Base-by-base conservation (phyloP, 768 basidiomycete genomes). In the Psilocybe cyanescens region DNA sequence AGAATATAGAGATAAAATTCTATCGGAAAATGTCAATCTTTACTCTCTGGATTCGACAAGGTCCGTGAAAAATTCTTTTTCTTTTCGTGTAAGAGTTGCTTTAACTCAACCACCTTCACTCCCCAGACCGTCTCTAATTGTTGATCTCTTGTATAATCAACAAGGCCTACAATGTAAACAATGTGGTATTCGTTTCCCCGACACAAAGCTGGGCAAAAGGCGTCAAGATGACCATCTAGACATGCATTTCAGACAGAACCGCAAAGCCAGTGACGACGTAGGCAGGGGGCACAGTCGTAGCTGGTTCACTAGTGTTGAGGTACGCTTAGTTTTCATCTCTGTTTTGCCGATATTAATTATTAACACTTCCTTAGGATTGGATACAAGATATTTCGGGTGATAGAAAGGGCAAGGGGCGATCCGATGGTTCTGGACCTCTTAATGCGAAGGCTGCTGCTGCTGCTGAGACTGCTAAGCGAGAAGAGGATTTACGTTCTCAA, bases 211-310 rank as follows among this genome's bases (percentile, higher is more conserved):
- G 56, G 95, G 92, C 62, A 93, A 89, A 77, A 89, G 87, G 71
- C 81, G 78, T 41, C 83, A 95, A 81, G 86, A 96, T 67, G 86
- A 89, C 60, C 97, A 99, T 71, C 82, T 99, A 68, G 97, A 99
- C 73, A 91, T 93, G 90, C 97, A 99, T 74, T 98, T 97, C 78
- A 83, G 89, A 72, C 91, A 97, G 72, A 99, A 98, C 70, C 85
- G 90, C 61, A 92, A 91, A 73, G 87, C 89, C 29, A 87, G 81
- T 68, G 89, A 91, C 72, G 88, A 87, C 45, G 76, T 85, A 16
- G 94, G 92, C 0, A 84, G 97, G 61, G 95, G 94, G 39, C 89
- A 95, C 67, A 92, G 90, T 68, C 84, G 97, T 28, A 90, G 91
- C 68, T 98, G 96, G 96, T 93, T 95, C 60, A 81, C 92, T 55